Conservation (phyloP, 441 rosid genomes). For the Breynia disticha region DNA sequence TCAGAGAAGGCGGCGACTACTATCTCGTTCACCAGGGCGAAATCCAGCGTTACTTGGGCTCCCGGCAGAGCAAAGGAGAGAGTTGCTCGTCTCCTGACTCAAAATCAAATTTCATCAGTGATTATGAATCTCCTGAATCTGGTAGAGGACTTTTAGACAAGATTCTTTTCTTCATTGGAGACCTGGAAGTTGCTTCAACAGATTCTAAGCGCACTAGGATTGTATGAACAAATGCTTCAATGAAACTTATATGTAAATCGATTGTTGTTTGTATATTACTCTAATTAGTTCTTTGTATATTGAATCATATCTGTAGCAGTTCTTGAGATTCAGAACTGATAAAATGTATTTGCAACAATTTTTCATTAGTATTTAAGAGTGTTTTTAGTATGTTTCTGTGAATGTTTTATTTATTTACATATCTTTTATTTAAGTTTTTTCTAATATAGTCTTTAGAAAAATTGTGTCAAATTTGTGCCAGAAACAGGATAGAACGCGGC, state of each 20-base stretch:
- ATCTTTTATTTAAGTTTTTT: too few relatives aligned
- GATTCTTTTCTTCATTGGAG: constrained; percentile 46
- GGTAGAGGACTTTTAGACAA: constrained; percentile 30
- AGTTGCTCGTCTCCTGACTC: background rate
- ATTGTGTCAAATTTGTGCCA: too few relatives aligned
- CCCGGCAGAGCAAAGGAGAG: constrained; percentile 17
- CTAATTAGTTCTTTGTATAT: background rate
- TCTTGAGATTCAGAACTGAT: too few relatives aligned
- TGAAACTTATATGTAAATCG: background rate
- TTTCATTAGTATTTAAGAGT: too few relatives aligned
- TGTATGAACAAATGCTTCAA: constrained; percentile 5
- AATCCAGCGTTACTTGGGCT: constrained; percentile 42
- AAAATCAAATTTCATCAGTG: background rate
- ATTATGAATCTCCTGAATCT: constrained; percentile 11
- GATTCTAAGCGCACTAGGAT: constrained; percentile 30
- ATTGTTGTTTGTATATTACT: background rate
- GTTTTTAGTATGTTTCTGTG: too few relatives aligned
- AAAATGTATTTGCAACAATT: too few relatives aligned
- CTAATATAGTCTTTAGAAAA: too few relatives aligned
- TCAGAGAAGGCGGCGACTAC: constrained; percentile 42
- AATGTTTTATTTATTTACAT: too few relatives aligned
- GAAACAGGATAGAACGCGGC: too few relatives aligned
- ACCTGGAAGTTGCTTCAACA: constrained; percentile 41
- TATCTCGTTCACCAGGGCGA: constrained; percentile 41
- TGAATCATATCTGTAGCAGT: too few relatives aligned